Percentiles rank a stretch among this genome's conserved stretches.
Evolutionary conservation across 306 rosid species (phyloP).

Genomic region (Styphnolobium japonicum): DNA sequence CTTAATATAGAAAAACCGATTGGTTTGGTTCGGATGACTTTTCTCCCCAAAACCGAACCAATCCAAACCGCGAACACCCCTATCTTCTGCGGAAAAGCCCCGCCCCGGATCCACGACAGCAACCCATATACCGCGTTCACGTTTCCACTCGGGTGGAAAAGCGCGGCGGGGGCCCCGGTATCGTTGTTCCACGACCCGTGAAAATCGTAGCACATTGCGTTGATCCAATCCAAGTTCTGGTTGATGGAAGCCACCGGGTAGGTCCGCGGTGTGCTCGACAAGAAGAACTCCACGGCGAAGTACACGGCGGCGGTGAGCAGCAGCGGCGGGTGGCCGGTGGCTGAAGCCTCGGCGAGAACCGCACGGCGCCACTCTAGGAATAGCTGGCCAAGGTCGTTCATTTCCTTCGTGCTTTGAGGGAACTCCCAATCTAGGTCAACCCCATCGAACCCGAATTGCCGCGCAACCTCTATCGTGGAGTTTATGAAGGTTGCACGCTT

Average conservation of each 20-base stretch:
- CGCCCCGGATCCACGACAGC: constrained; percentile 57
- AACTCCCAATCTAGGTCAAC: constrained; percentile 78
- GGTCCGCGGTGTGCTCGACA: not conserved
- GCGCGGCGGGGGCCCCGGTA: constrained; percentile 38
- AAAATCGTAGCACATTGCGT: constrained; percentile 59
- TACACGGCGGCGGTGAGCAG: constrained; percentile 71
- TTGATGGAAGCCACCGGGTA: constrained; percentile 47
- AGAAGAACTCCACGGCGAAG: constrained; percentile 40
- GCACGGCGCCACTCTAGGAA: constrained; percentile 40
- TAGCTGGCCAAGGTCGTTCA: constrained; percentile 40
- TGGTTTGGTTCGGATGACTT: no score
- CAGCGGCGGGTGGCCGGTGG: constrained; percentile 30
- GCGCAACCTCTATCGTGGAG: constrained; percentile 53
- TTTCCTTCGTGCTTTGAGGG: constrained; percentile 45
- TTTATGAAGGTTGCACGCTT: constrained; percentile 57
- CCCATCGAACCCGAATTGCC: constrained; percentile 62
- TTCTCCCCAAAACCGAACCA: no score
- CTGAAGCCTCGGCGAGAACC: constrained; percentile 23
- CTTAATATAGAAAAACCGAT: no score
- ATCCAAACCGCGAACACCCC: no score
- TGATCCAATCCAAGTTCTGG: constrained; percentile 58
- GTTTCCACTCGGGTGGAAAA: constrained; percentile 47
- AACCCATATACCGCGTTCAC: constrained; percentile 46
- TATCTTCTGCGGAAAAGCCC: constrained; percentile 33
- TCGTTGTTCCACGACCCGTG: constrained; percentile 49